These are phyloP conservation scores for Gyromitra esculenta DNA, from an alignment of 2,329 filamentous ascomycete genomes.

Conservation along the genomic window DNA sequence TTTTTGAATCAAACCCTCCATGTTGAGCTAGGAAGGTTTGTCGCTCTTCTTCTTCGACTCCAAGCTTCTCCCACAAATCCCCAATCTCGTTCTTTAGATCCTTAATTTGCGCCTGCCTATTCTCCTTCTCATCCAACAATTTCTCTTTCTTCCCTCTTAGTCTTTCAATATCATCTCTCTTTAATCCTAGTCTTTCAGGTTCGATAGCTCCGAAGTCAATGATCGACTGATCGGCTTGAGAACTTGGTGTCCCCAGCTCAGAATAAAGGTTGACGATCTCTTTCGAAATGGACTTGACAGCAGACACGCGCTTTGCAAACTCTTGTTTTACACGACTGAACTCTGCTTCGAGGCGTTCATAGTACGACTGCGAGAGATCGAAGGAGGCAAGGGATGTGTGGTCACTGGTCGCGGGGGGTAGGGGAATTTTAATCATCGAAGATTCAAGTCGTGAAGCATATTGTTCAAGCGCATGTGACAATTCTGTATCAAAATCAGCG, in stretches of 20 bases:
- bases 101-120: slow-evolving; percentile 78
- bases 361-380: slow-evolving; percentile 90
- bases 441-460: slow-evolving; percentile 96
- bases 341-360: slow-evolving; percentile 84
- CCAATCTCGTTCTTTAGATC: slow-evolving; percentile 83
- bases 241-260: slow-evolving; percentile 91
- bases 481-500: slow-evolving; percentile 68
- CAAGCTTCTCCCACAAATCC: slow-evolving; percentile 85
- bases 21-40: slow-evolving; percentile 87
- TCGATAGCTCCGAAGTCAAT: slow-evolving; percentile 89
- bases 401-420: slow-evolving; percentile 84
- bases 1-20: slow-evolving; percentile 80
- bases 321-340: slow-evolving; percentile 97
- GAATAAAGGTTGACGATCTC: slow-evolving; percentile 95
- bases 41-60: slow-evolving; percentile 81
- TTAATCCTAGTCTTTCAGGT: slow-evolving; percentile 91
- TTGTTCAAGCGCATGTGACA: slow-evolving; percentile 90
- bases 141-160: slow-evolving; percentile 81
- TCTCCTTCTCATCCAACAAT: slow-evolving; percentile 86
- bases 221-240: slow-evolving; percentile 86
- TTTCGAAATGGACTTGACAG: slow-evolving; percentile 78
- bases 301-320: slow-evolving; percentile 82
- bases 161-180: slow-evolving; percentile 81
- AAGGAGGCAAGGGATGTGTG: slow-evolving; percentile 79
- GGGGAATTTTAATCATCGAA: slow-evolving; percentile 82